Evolutionary conservation across 768 basidiomycete genomes (phyloP), one percentile per base, ranked within the genome.

Genomic region (Lactarius psammicola): DNA sequence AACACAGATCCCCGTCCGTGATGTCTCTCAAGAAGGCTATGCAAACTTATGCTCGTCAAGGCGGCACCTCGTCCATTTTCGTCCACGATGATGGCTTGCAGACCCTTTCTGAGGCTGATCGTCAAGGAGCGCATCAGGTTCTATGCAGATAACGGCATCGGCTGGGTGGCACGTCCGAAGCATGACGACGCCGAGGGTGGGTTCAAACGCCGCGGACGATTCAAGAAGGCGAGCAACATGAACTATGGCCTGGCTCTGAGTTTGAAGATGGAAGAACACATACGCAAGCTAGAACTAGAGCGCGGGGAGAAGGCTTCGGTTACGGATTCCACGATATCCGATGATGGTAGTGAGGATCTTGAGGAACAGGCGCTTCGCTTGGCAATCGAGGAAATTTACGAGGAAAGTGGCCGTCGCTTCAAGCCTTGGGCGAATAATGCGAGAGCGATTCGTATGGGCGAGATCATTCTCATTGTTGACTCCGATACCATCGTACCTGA

Each of bases 171-270:
- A 30, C 86, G 92, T 49, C 92, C 92, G 0, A 80, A 81, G 63
- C 91, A 93, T 73, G 82, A 82, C 42, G 77, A 77, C 68, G 74
- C 76, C 1, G 76, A 84, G 18, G 85, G 86, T 73, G 90, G 89
- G 1, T 92, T 85, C 79, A 83, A 88, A 66, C 89, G 92, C 54
- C 89, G 90, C 34, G 93, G 92, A 46, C 84, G 92, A 18, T 96
- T 96, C 82, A 96, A 96, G 81, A 96, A 96, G 77, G 93, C 93
- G 0, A 88, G 87, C 18, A 96, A 96, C 76, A 87, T 95, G 88
- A 96, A 95, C 73, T 94, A 89, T 71, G 92, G 84, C 0, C 79
- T 82, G n/a, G 77, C 86, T 71, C 80, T 93, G 7, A 87, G 86
- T 5, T 79, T 92, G 34, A 82, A 85, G 60, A 74, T 85, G 68